These are phyloP conservation scores for Microsporum ferrugineum DNA, from an alignment of 2,329 filamentous ascomycete genomes.

Conservation along the genomic window DNA sequence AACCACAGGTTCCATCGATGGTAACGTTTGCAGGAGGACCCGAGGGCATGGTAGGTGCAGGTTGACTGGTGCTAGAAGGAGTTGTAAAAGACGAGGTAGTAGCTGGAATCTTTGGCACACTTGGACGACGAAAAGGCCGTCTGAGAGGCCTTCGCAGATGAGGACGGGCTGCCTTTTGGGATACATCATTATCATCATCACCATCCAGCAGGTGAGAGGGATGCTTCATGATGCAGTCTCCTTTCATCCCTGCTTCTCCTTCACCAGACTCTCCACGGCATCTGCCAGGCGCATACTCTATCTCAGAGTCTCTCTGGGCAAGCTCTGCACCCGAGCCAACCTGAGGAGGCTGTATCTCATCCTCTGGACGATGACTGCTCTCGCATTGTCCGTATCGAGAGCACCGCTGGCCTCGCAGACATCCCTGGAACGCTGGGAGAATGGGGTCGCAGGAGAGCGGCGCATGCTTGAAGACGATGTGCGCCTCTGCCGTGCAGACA, in stretches of 20 bases:
- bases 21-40: background rate
- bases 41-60: background rate
- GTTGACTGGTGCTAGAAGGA: background rate
- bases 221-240: background rate
- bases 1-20: constrained; percentile 43
- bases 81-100: background rate
- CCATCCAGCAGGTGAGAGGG: background rate
- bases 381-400: constrained; percentile 6
- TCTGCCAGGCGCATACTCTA: background rate
- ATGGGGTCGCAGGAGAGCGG: constrained; percentile 8
- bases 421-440: background rate
- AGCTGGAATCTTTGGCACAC: background rate
- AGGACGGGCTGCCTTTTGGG: background rate
- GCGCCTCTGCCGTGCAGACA: background rate
- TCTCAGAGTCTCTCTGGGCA: background rate
- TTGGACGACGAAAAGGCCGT: background rate
- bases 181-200: background rate
- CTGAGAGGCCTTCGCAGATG: background rate
- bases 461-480: constrained; percentile 12
- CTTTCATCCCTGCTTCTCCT: background rate
- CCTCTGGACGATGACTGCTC: background rate
- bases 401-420: constrained; percentile 11
- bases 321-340: background rate
- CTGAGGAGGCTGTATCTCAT: background rate
- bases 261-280: background rate